Percentiles rank a stretch among this genome's conserved stretches.
Evolutionary conservation across 805 yeast genomes (phyloP).

Genomic region (Ogataea wickerhamii): DNA sequence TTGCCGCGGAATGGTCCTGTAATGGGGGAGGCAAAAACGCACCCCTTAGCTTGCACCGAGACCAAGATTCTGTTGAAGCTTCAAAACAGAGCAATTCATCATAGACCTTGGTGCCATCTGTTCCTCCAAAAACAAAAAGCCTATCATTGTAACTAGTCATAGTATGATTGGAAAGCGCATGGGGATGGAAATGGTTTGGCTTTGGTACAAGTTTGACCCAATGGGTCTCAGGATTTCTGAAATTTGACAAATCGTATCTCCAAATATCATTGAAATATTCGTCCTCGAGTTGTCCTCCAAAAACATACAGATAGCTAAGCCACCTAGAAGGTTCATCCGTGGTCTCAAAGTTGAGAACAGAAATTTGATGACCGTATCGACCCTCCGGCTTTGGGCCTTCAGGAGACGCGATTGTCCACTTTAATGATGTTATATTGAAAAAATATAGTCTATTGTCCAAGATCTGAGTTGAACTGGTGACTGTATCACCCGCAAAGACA

Average conservation of each 20-base stretch:
- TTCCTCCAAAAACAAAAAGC: constrained; percentile 88
- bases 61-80: constrained; percentile 66
- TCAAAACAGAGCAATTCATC: constrained; percentile 82
- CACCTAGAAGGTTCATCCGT: constrained; percentile 34
- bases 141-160: constrained; percentile 77
- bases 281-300: constrained; percentile 92
- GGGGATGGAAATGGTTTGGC: constrained; percentile 43
- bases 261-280: constrained; percentile 78
- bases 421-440: constrained; percentile 71
- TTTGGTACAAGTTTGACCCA: constrained; percentile 73
- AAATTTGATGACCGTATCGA: constrained; percentile 89
- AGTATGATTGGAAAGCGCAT: constrained; percentile 87
- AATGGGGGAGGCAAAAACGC: constrained; percentile 67
- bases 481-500: constrained; percentile 95
- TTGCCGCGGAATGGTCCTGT: constrained; percentile 86
- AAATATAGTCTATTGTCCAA: constrained; percentile 89
- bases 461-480: constrained; percentile 66
- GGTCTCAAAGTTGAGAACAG: constrained; percentile 63
- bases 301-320: constrained; percentile 62
- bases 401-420: constrained; percentile 78
- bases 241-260: constrained; percentile 81
- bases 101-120: constrained; percentile 61
- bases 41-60: constrained; percentile 65
- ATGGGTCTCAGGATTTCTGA: constrained; percentile 75
- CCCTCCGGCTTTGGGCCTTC: constrained; percentile 79